phyloP scores from a whole-genome alignment of 345 rosid species.

The Toxicodendron radicans region DNA sequence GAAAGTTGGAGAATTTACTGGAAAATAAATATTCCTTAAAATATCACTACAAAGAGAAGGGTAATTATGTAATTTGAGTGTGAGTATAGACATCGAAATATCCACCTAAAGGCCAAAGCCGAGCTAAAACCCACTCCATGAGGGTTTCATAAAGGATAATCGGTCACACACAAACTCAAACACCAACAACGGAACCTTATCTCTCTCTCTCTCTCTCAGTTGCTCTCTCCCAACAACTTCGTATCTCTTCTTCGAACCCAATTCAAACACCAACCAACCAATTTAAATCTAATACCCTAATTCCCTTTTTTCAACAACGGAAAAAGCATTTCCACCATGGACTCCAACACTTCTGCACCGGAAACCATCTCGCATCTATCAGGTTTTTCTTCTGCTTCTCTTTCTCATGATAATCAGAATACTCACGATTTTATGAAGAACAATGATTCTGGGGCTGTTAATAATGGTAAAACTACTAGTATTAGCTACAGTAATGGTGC shows the following conservation, averaged over 20 bases:
- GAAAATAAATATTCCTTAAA: too few species aligned
- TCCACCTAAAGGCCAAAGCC: background rate
- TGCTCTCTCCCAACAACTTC: background rate
- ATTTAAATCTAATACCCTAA: conserved; percentile 2
- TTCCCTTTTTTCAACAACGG: background rate
- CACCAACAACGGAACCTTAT: conserved; percentile 15
- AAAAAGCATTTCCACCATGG: conserved; percentile 38
- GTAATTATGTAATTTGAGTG: background rate
- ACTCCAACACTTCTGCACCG: conserved; percentile 39
- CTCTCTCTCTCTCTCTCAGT: conserved; percentile 15
- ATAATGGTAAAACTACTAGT: conserved; percentile 27
- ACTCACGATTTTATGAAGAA: conserved; percentile 27
- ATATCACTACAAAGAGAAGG: background rate
- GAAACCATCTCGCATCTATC: conserved; percentile 35
- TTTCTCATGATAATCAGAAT: conserved; percentile 12
- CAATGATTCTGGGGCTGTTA: conserved; percentile 5
- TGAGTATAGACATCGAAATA: background rate
- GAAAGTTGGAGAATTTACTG: background rate
- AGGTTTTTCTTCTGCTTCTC: conserved; percentile 43
- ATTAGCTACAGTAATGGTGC: background rate
- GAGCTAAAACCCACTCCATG: background rate
- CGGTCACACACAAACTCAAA: background rate
- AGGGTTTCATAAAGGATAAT: conserved; percentile 5
- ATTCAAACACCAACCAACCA: conserved; percentile 11
- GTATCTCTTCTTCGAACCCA: conserved; percentile 15